A percentile compares a stretch with the other conserved stretches of the same genome.
Evolutionary conservation across 371 early-diverging fungal genomes (phyloP).

Genomic region (Thermomucor indicae-seudaticae): DNA sequence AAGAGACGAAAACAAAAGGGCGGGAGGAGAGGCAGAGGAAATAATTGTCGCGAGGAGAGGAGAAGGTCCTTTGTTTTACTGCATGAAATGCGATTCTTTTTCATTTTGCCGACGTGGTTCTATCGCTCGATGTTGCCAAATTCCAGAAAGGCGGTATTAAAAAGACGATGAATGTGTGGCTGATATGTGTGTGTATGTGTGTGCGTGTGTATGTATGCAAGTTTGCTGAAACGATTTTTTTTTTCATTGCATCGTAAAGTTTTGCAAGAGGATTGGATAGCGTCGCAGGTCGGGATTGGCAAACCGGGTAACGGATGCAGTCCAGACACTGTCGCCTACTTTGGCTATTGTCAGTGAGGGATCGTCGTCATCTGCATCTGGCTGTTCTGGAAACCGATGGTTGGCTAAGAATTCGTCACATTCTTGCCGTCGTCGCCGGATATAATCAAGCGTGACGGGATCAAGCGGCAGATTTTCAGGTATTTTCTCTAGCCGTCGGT

Average conservation of each 20-base stretch:
- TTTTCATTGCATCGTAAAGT: too few relatives aligned
- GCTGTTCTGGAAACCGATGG: conserved; percentile 9
- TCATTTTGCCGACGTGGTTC: too few relatives aligned
- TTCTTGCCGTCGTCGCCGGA: conserved; percentile 18
- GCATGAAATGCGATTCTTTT: too few relatives aligned
- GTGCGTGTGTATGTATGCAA: conserved; percentile 2
- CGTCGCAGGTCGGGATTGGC: conserved; percentile 28
- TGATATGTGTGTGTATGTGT: conserved; percentile 1
- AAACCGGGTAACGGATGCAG: conserved; percentile 37
- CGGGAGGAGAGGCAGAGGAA: too few relatives aligned
- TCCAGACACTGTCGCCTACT: conserved; percentile 27
- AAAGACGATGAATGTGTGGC: too few relatives aligned
- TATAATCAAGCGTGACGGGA: conserved; percentile 12
- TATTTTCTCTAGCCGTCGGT: conserved; percentile 23
- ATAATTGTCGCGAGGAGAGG: too few relatives aligned
- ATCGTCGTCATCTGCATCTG: too few relatives aligned
- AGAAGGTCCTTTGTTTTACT: too few relatives aligned
- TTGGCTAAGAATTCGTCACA: conserved; percentile 7
- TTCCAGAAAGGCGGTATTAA: too few relatives aligned
- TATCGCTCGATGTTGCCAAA: too few relatives aligned
- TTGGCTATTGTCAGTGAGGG: conserved; percentile 10
- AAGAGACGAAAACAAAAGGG: too few relatives aligned
- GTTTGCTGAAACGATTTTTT: background rate
- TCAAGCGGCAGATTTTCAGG: conserved; percentile 8
- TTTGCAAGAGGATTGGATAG: conserved; percentile 32